phyloP scores from a whole-genome alignment of 495 filamentous ascomycete genomes.

The Penicillium ochrochloron region DNA sequence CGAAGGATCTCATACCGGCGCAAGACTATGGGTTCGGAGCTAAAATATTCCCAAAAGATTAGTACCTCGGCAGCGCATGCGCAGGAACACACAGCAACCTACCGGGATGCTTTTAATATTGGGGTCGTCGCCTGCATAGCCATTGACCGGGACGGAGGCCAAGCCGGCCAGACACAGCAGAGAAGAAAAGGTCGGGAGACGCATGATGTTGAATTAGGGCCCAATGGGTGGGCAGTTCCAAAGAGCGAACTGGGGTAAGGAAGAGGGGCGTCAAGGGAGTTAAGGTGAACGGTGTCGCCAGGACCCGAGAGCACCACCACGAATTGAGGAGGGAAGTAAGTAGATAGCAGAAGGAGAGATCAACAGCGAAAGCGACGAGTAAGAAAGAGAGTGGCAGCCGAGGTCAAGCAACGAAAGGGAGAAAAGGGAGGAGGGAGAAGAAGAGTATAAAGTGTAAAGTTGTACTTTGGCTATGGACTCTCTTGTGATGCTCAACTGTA shows the following conservation, averaged over 20 bases:
- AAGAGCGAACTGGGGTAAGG: constrained; percentile 36
- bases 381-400: constrained; percentile 9
- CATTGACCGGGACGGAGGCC: constrained; percentile 37
- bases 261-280: constrained; percentile 3
- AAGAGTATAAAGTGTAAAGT: constrained; percentile 17
- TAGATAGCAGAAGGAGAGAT: constrained; percentile 21
- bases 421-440: not conserved
- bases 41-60: constrained; percentile 37
- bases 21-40: constrained; percentile 78
- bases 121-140: constrained; percentile 41
- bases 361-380: constrained; percentile 5
- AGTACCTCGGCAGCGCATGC: constrained; percentile 25
- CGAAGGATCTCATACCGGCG: constrained; percentile 46
- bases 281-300: constrained; percentile 33
- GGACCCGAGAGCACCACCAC: constrained; percentile 31
- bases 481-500: constrained; percentile 12
- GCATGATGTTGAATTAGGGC: constrained; percentile 37
- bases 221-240: constrained; percentile 31
- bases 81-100: constrained; percentile 24
- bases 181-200: constrained; percentile 45
- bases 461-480: not conserved
- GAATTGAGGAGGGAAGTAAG: constrained; percentile 22
- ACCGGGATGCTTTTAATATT: constrained; percentile 64
- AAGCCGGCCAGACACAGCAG: constrained; percentile 46
- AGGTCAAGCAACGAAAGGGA: not conserved